Evolutionary conservation across 768 basidiomycete genomes (phyloP), one percentile per base, ranked within the genome.

Genomic region (Ephemerocybe angulata): DNA sequence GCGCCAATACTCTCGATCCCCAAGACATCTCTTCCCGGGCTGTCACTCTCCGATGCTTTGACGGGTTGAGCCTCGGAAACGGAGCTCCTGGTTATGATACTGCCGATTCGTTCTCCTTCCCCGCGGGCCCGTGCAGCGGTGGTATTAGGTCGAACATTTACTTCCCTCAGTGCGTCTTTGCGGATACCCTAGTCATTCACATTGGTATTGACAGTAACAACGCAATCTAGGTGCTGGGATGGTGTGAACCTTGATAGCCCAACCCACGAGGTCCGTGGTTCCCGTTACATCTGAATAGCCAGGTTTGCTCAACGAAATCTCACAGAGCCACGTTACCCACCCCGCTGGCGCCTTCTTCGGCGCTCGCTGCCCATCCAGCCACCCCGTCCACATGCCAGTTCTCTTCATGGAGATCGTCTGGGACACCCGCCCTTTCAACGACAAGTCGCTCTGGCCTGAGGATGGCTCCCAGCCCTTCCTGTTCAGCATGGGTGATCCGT

Each of bases 401-500:
- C 33, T 58, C 13, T 58, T 58, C 49, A 51, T 58, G 38, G 58
- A 58, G 25, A 58, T 54, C 22, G 53, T 58, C 19, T 58, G 58
- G 58, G 58, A 58, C 43, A 58, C 58, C 1, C 53, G 58, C 3
- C 49, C 53, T 3, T 58, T 58, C 44, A 58, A 58, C 53, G 53
- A 50, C 28, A 52, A 40, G 1, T 27, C 22, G 21, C 22, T 56
- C 4, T 56, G 55, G 55, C 48, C 55, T n/a, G 28, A 50, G 31
- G 58, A 58, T 37, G 57, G 57, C 4, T 41, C 19, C 15, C 58
- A 58, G 50, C 58, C 58, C 2, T 55, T 58, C 49, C 49, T 58
- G 17, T 58, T 58, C 27, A 58, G 56, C 30, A 60, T 60, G 59
- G 59, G 59, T 41, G 59, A 60, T 21, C 58, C 58, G 57, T 58